phyloP scores from a whole-genome alignment of 176 grass and related monocot genomes.

The Chloris gayana region DNA sequence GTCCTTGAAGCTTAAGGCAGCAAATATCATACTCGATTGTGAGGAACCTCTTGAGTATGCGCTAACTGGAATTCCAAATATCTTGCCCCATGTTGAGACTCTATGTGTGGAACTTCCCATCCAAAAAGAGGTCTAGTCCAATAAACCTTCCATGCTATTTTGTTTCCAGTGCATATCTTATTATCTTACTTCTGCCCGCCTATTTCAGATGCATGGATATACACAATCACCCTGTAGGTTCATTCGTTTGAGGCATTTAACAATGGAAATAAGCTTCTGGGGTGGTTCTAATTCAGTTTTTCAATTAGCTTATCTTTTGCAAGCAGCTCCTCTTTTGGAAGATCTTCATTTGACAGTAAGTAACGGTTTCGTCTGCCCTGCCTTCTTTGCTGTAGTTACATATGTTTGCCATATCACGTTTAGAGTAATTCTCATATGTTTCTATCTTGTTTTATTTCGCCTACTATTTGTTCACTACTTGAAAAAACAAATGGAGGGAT shows the following conservation, averaged over 20 bases:
- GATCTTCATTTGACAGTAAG: conserved; percentile 12
- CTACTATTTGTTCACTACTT: too few relatives aligned
- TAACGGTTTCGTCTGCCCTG: neutral
- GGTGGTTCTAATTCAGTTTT: conserved; percentile 3
- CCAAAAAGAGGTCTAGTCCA: neutral
- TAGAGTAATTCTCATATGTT: too few relatives aligned
- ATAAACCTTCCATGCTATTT: neutral
- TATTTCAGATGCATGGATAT: conserved; percentile 23
- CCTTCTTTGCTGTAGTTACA: neutral
- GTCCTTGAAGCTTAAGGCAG: conserved; percentile 31
- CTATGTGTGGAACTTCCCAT: neutral
- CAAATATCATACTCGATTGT: neutral
- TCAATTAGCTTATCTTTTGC: conserved; percentile 21
- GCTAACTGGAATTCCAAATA: conserved; percentile 1
- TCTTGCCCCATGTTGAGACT: too few relatives aligned
- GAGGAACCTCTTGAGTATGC: neutral
- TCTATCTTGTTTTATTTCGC: too few relatives aligned
- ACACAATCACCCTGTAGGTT: neutral
- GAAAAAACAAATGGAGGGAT: too few relatives aligned
- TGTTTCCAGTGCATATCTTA: neutral
- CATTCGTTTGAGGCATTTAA: too few relatives aligned
- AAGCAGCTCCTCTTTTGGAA: conserved; percentile 9
- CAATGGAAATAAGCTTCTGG: neutral
- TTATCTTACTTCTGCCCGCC: neutral
- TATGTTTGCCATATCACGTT: neutral